Percentiles rank a stretch among this genome's conserved stretches.
These are phyloP conservation scores for Tuctoria greenei DNA, from an alignment of 176 grass and related monocot species.

Conservation along the genomic window DNA sequence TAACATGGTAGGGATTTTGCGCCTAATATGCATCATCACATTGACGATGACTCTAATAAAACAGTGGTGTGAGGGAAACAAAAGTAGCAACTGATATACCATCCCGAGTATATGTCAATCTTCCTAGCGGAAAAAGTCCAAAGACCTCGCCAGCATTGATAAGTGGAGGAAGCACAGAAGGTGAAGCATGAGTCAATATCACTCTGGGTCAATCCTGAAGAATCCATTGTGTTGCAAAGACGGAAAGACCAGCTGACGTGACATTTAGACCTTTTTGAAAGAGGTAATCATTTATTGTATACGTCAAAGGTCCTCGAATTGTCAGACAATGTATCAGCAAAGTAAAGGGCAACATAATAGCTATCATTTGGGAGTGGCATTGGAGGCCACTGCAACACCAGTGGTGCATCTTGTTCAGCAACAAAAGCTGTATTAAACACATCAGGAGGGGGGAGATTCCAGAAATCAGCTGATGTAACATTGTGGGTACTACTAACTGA, in stretches of 20 bases:
- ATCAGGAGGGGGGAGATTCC: slow-evolving; percentile 78
- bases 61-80: slow-evolving; percentile 6
- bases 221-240: slow-evolving; percentile 83
- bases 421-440: slow-evolving; percentile 81
- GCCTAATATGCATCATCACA: slow-evolving; percentile 8
- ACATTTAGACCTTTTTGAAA: slow-evolving; percentile 51
- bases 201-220: slow-evolving; percentile 77
- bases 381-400: slow-evolving; percentile 76
- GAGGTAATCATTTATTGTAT: slow-evolving; percentile 73
- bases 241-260: slow-evolving; percentile 74
- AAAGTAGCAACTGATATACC: slow-evolving; percentile 45
- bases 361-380: slow-evolving; percentile 70
- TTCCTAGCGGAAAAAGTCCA: slow-evolving; percentile 77
- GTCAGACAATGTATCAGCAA: slow-evolving; percentile 72
- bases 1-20: neutral
- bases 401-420: slow-evolving; percentile 48
- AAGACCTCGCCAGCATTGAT: slow-evolving; percentile 95
- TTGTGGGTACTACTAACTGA: slow-evolving; percentile 81
- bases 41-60: neutral
- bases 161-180: slow-evolving; percentile 61
- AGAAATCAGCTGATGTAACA: slow-evolving; percentile 66
- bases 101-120: slow-evolving; percentile 58
- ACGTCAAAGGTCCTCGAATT: slow-evolving; percentile 68
- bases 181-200: slow-evolving; percentile 52
- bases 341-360: slow-evolving; percentile 94